Base-by-base conservation (phyloP, 129 eudicot species). In the Saposhnikovia divaricata region DNA sequence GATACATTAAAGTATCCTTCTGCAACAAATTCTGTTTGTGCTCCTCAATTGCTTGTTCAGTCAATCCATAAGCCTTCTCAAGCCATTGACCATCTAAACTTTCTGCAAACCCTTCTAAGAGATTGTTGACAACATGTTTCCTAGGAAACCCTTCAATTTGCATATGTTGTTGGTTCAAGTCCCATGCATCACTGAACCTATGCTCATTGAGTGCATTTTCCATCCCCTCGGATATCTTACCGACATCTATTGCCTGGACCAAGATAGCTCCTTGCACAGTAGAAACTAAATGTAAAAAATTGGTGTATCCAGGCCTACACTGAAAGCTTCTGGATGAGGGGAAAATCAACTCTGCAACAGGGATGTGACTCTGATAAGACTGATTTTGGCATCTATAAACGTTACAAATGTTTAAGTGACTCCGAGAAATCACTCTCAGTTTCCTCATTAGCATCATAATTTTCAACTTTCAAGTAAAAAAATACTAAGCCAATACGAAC, bases 131-230 rank as follows among this genome's bases (percentile, higher is more conserved):
- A 0, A 90, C 69, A 71, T 93, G 88, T 82, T 90, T 95, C 40
- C 96, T 83, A 3, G 98, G 92, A 83, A 93, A 93, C 14, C 98
- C 97, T 84, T 89, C 98, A 88, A 93, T 86, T 73, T 83, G 86
- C 95, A 93, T 84, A 81, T 91, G 98, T 82, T 89, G 93, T 78
- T 88, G 90, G 61, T 89, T 85, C 83, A 89, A 84, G 73, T 81
- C 79, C 99, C 99, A 92, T 13, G 90, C 93, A 74, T 95, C 97
- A 51, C 59, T 48, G 44, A 83, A 87, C 61, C 93, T 84, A 8
- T 27, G 77, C 40, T 92, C 97, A 42, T 85, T 84, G 75, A 89
- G 83, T 69, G 97, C 96, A 75, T 71, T 84, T 68, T 87, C 83
- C 72, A 95, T 59, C 38, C 86, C 91, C 79, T 92, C 87, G 37